Evolutionary conservation across 2,329 filamentous ascomycete genomes (phyloP).

Genomic region (Colletotrichum musae): DNA sequence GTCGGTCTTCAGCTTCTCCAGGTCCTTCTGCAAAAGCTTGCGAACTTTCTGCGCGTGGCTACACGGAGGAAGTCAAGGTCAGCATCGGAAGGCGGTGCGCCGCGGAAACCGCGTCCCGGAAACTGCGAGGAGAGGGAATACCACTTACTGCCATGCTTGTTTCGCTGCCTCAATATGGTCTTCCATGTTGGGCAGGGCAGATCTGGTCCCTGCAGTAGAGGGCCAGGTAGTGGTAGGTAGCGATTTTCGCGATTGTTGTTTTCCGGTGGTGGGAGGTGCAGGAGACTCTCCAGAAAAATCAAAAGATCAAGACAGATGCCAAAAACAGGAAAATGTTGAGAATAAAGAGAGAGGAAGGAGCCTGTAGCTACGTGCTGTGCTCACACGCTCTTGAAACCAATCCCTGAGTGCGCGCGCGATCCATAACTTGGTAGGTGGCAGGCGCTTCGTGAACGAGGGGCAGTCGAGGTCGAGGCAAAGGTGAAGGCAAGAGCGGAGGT

Average conservation of each 20-base stretch:
- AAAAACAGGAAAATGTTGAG: conserved; percentile 3
- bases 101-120: background rate
- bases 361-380: conserved; percentile 47
- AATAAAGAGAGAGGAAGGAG: conserved; percentile 27
- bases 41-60: conserved; percentile 61
- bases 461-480: conserved; percentile 16
- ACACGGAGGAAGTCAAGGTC: conserved; percentile 30
- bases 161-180: conserved; percentile 48
- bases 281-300: conserved; percentile 38
- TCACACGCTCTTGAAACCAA: conserved; percentile 48
- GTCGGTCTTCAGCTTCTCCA: conserved; percentile 58
- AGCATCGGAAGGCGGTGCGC: conserved; percentile 8
- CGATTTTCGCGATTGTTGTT: conserved; percentile 35
- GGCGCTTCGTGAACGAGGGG: conserved; percentile 14
- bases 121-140: background rate
- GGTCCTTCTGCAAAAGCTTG: conserved; percentile 58
- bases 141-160: conserved; percentile 57
- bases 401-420: conserved; percentile 46
- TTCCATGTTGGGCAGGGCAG: conserved; percentile 24
- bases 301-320: conserved; percentile 6
- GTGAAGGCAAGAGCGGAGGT: conserved; percentile 22
- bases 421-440: conserved; percentile 49
- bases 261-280: conserved; percentile 27
- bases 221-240: conserved; percentile 17
- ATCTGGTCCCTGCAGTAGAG: conserved; percentile 5